These are phyloP conservation scores for Colletotrichum viniferum DNA, from an alignment of 2,329 filamentous ascomycete species.

Conservation along the genomic window DNA sequence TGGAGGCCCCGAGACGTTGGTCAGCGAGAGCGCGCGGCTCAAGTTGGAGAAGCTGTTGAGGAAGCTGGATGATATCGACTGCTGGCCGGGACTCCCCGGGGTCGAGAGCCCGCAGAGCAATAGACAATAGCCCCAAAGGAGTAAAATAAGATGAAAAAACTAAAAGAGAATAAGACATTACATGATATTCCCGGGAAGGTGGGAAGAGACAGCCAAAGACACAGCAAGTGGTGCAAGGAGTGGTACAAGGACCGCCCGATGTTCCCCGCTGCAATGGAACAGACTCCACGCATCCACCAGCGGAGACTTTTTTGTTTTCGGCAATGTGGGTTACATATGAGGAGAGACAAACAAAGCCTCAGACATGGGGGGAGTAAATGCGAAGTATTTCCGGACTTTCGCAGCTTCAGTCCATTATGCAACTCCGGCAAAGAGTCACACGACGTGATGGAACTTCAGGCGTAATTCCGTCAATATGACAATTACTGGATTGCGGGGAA, in stretches of 20 bases:
- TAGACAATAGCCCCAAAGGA: not conserved
- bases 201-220: not conserved
- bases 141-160: not conserved
- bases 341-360: not conserved
- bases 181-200: not conserved
- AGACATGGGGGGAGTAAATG: not conserved
- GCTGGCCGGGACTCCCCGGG: conserved; percentile 27
- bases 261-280: not conserved
- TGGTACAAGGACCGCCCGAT: not conserved
- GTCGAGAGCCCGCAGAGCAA: not conserved
- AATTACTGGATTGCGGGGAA: not conserved
- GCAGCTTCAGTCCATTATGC: not conserved
- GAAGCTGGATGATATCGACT: conserved; percentile 35
- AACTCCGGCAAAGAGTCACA: not conserved
- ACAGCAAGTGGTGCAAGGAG: not conserved
- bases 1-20: conserved; percentile 8
- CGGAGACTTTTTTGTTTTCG: not conserved
- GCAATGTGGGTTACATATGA: conserved; percentile 1
- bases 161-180: not conserved
- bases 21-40: conserved; percentile 6
- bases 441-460: not conserved
- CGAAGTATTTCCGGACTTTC: conserved; percentile 14
- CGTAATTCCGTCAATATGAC: not conserved
- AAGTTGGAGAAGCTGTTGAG: conserved; percentile 32
- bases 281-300: conserved; percentile 12